Percentiles rank a stretch among this genome's conserved stretches.
Conservation (phyloP, 345 rosid genomes). For the Dovyalis caffra region DNA sequence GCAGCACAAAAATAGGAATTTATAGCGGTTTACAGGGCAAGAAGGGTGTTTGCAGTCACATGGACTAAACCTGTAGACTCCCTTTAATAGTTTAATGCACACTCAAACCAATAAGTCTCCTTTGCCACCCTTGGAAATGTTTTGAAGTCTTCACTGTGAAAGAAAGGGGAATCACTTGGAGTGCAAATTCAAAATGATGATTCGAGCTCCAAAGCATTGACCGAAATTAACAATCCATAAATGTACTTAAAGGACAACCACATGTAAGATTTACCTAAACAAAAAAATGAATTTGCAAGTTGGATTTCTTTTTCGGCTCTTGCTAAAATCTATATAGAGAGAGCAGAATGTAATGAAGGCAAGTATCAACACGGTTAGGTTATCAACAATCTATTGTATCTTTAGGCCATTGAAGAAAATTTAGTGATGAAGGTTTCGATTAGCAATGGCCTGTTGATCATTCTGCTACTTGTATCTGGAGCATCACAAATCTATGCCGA, state of each 20-base stretch:
- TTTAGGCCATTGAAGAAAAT: no score
- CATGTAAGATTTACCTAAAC: no score
- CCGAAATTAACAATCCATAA: not conserved
- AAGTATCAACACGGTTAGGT: no score
- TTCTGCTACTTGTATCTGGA: slow-evolving; percentile 14
- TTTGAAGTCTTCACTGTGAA: no score
- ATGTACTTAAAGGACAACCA: not conserved
- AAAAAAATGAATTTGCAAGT: not conserved
- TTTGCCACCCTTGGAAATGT: not conserved
- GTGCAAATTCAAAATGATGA: not conserved
- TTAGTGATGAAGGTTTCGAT: slow-evolving; percentile 12
- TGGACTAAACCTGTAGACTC: no score
- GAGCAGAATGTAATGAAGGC: no score
- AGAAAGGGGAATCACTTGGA: no score
- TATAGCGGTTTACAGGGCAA: no score
- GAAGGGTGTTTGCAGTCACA: no score
- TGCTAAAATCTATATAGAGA: slow-evolving; percentile 14
- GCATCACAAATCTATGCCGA: slow-evolving; percentile 1
- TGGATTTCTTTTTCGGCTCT: slow-evolving; percentile 4
- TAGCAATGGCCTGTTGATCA: slow-evolving; percentile 1
- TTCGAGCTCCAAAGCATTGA: not conserved
- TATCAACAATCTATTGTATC: not conserved
- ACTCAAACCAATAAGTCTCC: not conserved
- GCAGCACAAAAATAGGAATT: no score
- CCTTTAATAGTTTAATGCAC: no score